phyloP scores from a whole-genome alignment of 2,329 filamentous ascomycete genomes.

The Diplodia intermedia region DNA sequence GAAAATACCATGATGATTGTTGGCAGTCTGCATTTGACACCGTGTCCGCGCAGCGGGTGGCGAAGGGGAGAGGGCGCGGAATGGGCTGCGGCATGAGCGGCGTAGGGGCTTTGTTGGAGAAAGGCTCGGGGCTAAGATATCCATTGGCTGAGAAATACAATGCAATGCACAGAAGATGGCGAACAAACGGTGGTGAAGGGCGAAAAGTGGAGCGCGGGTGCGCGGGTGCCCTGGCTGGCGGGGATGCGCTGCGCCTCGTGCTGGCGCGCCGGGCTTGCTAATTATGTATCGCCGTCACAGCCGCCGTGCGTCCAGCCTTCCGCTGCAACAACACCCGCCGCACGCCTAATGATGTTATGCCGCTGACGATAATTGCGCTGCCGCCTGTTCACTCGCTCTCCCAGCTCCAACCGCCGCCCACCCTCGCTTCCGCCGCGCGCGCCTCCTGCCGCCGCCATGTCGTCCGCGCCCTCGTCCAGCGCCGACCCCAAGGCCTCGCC shows the following conservation, averaged over 20 bases:
- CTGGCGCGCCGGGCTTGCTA: constrained; percentile 14
- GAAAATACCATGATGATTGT: constrained; percentile 30
- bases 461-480: constrained; percentile 22
- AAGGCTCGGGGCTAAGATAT: not conserved
- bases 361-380: constrained; percentile 27
- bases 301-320: constrained; percentile 13
- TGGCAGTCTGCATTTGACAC: constrained; percentile 19
- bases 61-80: not conserved
- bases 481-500: constrained; percentile 28
- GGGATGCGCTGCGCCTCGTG: constrained; percentile 28
- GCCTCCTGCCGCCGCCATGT: constrained; percentile 21
- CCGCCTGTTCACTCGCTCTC: constrained; percentile 8
- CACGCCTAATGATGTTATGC: constrained; percentile 30
- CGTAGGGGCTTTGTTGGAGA: not conserved
- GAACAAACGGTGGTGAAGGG: constrained; percentile 3
- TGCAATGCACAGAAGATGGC: not conserved
- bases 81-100: not conserved
- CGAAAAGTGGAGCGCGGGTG: constrained; percentile 17
- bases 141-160: not conserved
- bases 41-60: constrained; percentile 7
- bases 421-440: constrained; percentile 25
- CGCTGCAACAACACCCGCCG: constrained; percentile 10
- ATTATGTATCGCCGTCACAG: constrained; percentile 23
- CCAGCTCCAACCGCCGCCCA: not conserved
- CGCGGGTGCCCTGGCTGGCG: not conserved